Evolutionary conservation across 75 land plant genomes (phyloP).

Genomic region (Sequoiadendron giganteum): DNA sequence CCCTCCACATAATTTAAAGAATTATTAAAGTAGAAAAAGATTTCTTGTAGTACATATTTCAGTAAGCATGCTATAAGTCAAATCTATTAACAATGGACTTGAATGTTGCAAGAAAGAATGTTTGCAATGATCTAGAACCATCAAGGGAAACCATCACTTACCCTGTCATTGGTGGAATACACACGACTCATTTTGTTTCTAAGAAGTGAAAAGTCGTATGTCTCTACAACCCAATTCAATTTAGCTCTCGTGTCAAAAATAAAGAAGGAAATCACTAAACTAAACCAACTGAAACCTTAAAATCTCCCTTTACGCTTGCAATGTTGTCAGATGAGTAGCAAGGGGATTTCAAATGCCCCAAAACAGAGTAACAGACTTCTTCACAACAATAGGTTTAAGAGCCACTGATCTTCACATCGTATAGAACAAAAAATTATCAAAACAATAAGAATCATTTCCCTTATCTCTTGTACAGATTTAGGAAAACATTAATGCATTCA

Average conservation of each 20-base stretch:
- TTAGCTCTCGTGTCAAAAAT: background rate
- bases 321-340: too few species aligned
- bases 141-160: slow-evolving; percentile 13
- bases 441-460: too few species aligned
- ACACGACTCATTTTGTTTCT: slow-evolving; percentile 53
- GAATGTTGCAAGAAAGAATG: background rate
- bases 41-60: background rate
- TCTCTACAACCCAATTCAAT: slow-evolving; percentile 40
- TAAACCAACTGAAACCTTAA: too few species aligned
- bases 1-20: slow-evolving; percentile 29
- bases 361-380: too few species aligned
- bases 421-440: too few species aligned
- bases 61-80: background rate
- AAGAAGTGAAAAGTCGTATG: slow-evolving; percentile 30
- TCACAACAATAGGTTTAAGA: too few species aligned
- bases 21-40: background rate
- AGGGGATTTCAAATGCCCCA: too few species aligned
- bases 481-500: too few species aligned
- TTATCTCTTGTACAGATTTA: too few species aligned
- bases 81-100: background rate
- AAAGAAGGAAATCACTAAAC: too few species aligned
- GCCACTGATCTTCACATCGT: too few species aligned
- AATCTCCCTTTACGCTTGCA: too few species aligned
- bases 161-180: slow-evolving; percentile 61
- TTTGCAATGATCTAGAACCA: background rate